Base-by-base conservation (phyloP, 805 yeast genomes). In the Tetrapisispora arboricola region DNA sequence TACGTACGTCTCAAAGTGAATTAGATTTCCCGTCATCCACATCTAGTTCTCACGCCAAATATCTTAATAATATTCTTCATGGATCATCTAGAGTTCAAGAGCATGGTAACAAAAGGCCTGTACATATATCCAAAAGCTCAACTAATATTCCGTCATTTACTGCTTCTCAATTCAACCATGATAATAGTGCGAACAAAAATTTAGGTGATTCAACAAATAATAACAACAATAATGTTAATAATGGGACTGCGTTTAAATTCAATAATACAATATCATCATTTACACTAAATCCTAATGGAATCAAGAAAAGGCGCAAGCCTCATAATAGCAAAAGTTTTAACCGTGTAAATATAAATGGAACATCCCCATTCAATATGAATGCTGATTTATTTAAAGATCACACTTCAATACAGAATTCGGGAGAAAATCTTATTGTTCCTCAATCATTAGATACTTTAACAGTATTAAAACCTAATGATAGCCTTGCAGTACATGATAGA, bases 281-380 rank as follows among this genome's bases (percentile, higher is more conserved):
- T 33, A 53, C 54, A 10, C 36, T 60, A 40, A 56, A 60, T 44
- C 63, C 64, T 2, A 55, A 57, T 30, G 62, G 61, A 3, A 54
- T 60, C 16, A 60, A 58, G 41, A 51, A 51, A 33, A 46, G 63
- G 9, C 51, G 45, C 10, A 25, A 25, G 10, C 13, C 13, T 11
- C 13, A 25, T 25, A 25, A 25, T 25, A 25, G 12, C 6, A 25
- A 25, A 25, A 25, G 13, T 25, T 11, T n/a, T n/a, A n/a, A n/a
- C n/a, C n/a, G 13, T 25, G 13, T 11, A 25, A 4, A 25, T 15
- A n/a, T 15, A n/a, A 28, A 28, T 18, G 15, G 18, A 5, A 4
- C 4, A 28, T 10, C 31, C 15, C 17, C 13, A 3, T 7, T 8
- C 22, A 24, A 24, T 25, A 18, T 29, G n/a, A 15, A 15, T 6